Conservation (phyloP, 202 grass and related monocot genomes). For the Alloteropsis angusta region DNA sequence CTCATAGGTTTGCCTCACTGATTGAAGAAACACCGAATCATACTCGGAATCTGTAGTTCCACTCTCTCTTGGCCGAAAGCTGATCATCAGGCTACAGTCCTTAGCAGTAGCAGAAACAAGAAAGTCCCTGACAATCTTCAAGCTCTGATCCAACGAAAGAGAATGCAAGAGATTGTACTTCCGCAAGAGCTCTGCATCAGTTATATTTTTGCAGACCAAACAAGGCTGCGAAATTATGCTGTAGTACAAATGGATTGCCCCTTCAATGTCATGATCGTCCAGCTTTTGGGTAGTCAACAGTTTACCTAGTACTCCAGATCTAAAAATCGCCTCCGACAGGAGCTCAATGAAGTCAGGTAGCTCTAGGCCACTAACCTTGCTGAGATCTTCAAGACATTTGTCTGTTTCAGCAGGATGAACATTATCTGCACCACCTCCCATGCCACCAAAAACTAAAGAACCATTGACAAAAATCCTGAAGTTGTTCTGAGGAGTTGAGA, state of each 20-base stretch:
- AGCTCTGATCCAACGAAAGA: slow-evolving; percentile 52
- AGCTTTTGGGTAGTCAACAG: slow-evolving; percentile 77
- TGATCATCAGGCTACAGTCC: slow-evolving; percentile 91
- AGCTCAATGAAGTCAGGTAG: slow-evolving; percentile 57
- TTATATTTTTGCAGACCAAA: slow-evolving; percentile 52
- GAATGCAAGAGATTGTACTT: slow-evolving; percentile 60
- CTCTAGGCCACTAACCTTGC: slow-evolving; percentile 43
- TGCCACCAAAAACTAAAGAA: slow-evolving; percentile 66
- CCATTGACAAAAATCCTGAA: slow-evolving; percentile 83
- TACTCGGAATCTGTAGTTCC: slow-evolving; percentile 30
- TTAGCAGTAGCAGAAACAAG: slow-evolving; percentile 78
- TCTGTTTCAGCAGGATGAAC: slow-evolving; percentile 35
- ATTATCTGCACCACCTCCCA: slow-evolving; percentile 53
- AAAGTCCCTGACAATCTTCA: slow-evolving; percentile 68
- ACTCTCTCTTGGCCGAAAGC: slow-evolving; percentile 52
- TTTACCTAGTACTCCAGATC: slow-evolving; percentile 48
- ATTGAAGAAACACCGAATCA: slow-evolving; percentile 58
- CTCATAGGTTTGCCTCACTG: slow-evolving; percentile 55
- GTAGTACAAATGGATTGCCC: slow-evolving; percentile 84
- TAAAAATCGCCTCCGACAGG: slow-evolving; percentile 55
- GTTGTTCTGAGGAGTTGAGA: slow-evolving; percentile 79
- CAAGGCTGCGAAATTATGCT: slow-evolving; percentile 68
- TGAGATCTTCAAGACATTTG: slow-evolving; percentile 43
- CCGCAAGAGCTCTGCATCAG: slow-evolving; percentile 42
- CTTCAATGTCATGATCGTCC: slow-evolving; percentile 89